Evolutionary conservation across 108 stramenopile species (phyloP).

Genomic region (Ochromonas danica): DNA sequence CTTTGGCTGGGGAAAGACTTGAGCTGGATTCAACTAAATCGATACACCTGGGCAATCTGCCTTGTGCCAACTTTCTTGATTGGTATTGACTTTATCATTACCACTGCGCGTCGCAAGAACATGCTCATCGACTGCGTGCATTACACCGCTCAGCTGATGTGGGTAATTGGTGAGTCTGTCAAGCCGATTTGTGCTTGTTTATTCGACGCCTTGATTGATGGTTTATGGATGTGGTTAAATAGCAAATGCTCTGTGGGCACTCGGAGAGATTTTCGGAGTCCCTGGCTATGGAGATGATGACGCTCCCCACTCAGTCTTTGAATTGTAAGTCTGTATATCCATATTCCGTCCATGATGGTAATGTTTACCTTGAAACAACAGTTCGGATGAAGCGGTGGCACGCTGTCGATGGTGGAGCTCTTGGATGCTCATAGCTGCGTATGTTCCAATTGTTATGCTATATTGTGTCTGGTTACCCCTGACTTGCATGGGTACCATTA

Average conservation of each 20-base stretch:
- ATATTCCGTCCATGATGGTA: not conserved
- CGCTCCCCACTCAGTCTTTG: not conserved
- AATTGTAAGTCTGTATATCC: no score
- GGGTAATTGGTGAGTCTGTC: constrained; percentile 26
- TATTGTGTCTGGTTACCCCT: not conserved
- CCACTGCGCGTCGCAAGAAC: not conserved
- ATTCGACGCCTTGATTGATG: no score
- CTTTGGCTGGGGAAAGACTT: constrained; percentile 28
- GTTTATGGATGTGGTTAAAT: no score
- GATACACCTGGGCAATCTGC: not conserved
- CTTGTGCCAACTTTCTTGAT: constrained; percentile 27
- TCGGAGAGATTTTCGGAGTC: not conserved
- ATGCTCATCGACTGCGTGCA: constrained; percentile 10
- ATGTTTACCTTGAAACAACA: not conserved
- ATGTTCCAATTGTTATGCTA: not conserved
- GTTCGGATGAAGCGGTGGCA: not conserved
- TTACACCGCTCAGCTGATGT: constrained; percentile 27
- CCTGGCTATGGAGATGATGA: not conserved
- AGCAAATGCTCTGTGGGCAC: constrained; percentile 23
- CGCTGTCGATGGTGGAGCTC: not conserved
- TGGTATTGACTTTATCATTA: not conserved
- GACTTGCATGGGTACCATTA: no score
- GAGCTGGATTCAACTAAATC: not conserved
- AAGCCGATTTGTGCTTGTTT: no score
- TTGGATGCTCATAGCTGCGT: not conserved